Evolutionary conservation across 805 yeast genomes (phyloP).

Genomic region (Kazachstania psychrophila): DNA sequence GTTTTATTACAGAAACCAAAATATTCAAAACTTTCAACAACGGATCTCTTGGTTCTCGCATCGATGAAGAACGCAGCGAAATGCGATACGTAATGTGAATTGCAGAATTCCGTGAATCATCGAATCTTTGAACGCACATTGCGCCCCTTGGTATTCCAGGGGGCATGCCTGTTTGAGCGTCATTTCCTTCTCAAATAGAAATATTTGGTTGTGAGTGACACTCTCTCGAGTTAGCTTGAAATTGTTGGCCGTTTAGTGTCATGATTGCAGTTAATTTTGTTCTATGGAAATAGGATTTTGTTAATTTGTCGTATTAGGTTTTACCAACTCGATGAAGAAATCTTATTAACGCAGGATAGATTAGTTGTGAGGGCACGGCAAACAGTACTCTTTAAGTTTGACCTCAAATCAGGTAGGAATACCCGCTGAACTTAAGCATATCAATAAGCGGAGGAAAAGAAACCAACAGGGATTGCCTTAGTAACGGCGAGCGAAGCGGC

Average conservation of each 20-base stretch:
- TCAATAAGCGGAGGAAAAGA: slow-evolving; percentile 40
- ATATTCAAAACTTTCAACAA: slow-evolving; percentile 33
- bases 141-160: slow-evolving; percentile 35
- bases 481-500: slow-evolving; percentile 37
- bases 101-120: slow-evolving; percentile 34
- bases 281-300: not conserved
- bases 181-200: slow-evolving; percentile 30
- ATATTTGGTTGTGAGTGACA: slow-evolving; percentile 31
- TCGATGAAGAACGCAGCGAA: slow-evolving; percentile 41
- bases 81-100: slow-evolving; percentile 36
- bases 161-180: slow-evolving; percentile 36
- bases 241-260: slow-evolving; percentile 20
- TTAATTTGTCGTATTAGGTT: slow-evolving; percentile 18
- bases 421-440: slow-evolving; percentile 40
- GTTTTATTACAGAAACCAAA: slow-evolving; percentile 12
- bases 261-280: slow-evolving; percentile 3
- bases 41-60: slow-evolving; percentile 39
- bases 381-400: slow-evolving; percentile 25
- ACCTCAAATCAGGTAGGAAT: slow-evolving; percentile 34
- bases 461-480: slow-evolving; percentile 39
- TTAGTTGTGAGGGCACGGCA: slow-evolving; percentile 10
- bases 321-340: slow-evolving; percentile 17
- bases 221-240: slow-evolving; percentile 27
- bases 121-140: slow-evolving; percentile 41
- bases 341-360: too few relatives aligned